A percentile compares a stretch with the other conserved stretches of the same genome.
These are phyloP conservation scores for Pezicula radicicola DNA, from an alignment of 2,329 filamentous ascomycete genomes.

Conservation along the genomic window DNA sequence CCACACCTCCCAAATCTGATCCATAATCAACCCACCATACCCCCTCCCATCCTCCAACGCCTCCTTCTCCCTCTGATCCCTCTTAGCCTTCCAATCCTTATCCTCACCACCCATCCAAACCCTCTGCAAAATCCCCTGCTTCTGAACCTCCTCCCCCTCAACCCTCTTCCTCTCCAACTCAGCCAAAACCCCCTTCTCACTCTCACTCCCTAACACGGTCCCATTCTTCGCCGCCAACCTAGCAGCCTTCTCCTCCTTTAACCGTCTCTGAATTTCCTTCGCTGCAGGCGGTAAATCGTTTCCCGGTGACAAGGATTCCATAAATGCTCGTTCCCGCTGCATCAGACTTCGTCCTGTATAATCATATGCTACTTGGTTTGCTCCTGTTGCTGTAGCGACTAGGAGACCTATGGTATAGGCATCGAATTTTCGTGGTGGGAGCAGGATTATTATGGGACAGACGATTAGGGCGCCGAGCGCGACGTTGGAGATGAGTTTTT, in stretches of 20 bases:
- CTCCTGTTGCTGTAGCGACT: constrained; percentile 29
- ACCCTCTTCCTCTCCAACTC: constrained; percentile 7
- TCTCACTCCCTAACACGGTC: background rate
- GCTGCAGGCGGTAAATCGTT: constrained; percentile 14
- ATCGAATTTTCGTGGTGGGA: constrained; percentile 62
- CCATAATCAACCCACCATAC: constrained; percentile 38
- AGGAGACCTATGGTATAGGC: constrained; percentile 54
- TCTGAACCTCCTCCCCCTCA: constrained; percentile 8
- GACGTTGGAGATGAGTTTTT: constrained; percentile 17
- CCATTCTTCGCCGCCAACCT: constrained; percentile 1
- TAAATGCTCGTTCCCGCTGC: constrained; percentile 11
- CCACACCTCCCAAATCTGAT: constrained; percentile 45
- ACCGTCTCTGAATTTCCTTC: constrained; percentile 16
- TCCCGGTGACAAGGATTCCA: constrained; percentile 1
- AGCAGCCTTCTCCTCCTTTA: constrained; percentile 18
- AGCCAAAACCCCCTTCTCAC: constrained; percentile 6
- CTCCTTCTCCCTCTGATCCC: constrained; percentile 26
- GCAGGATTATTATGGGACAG: constrained; percentile 49
- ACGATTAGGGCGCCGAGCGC: constrained; percentile 45
- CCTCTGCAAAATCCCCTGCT: constrained; percentile 34
- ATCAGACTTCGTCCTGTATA: constrained; percentile 25
- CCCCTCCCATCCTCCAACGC: constrained; percentile 32
- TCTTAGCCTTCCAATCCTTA: constrained; percentile 31
- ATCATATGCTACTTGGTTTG: constrained; percentile 25
- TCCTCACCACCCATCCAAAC: constrained; percentile 58